These are phyloP conservation scores for Naumovozyma baii DNA, from an alignment of 805 yeast species.

Conservation along the genomic window DNA sequence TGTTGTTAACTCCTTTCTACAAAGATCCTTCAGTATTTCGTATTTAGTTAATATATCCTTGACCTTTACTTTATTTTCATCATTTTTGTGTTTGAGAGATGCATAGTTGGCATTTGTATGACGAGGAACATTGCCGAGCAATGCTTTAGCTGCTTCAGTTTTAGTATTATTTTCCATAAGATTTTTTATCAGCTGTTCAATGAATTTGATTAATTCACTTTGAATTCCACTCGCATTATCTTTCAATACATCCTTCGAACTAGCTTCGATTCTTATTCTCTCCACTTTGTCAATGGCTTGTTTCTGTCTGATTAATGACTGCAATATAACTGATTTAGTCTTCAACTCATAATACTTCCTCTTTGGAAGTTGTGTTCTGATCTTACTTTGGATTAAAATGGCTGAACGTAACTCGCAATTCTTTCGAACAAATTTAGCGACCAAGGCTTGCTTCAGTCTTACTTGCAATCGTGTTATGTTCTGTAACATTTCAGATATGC, in stretches of 20 bases:
- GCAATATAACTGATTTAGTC: conserved; percentile 55
- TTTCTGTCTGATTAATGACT: conserved; percentile 60
- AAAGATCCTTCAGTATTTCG: conserved; percentile 50
- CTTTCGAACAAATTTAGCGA: conserved; percentile 40
- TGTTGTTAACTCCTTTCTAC: conserved; percentile 48
- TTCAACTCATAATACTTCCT: conserved; percentile 38
- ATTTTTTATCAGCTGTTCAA: conserved; percentile 67
- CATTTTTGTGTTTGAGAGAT: conserved; percentile 28
- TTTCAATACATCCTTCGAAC: conserved; percentile 16
- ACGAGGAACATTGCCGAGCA: background rate
- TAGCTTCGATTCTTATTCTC: conserved; percentile 60
- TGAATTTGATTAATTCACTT: conserved; percentile 3
- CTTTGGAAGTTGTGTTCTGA: conserved; percentile 39
- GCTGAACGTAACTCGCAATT: conserved; percentile 51
- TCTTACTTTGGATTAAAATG: conserved; percentile 50
- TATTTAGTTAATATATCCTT: conserved; percentile 51
- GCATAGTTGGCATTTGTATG: background rate
- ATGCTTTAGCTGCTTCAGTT: conserved; percentile 35
- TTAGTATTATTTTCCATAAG: conserved; percentile 63
- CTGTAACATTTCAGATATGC: conserved; percentile 10
- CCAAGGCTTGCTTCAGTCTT: conserved; percentile 36
- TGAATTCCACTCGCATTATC: conserved; percentile 1
- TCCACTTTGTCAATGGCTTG: conserved; percentile 52
- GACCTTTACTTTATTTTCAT: conserved; percentile 47
- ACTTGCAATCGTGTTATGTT: conserved; percentile 35